phyloP scores from a whole-genome alignment of 129 eudicot species.

The Helianthus tuberosus region DNA sequence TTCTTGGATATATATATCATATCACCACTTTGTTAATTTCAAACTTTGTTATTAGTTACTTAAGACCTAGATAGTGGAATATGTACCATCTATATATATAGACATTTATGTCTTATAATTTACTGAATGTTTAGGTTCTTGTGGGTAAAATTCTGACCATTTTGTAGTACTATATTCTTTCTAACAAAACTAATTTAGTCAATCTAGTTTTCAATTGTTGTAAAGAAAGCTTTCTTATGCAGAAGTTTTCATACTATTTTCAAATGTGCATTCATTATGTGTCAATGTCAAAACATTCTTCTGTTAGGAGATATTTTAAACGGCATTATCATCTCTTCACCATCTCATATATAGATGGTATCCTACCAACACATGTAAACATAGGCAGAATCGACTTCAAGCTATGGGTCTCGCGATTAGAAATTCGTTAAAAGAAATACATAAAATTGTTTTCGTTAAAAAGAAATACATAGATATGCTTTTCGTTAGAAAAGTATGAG shows the following conservation, averaged over 20 bases:
- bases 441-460: no score
- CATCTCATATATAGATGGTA: not conserved
- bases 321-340: conserved; percentile 15
- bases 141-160: conserved; percentile 5
- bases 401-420: no score
- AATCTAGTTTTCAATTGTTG: conserved; percentile 34
- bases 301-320: not conserved
- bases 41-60: not conserved
- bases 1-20: not conserved
- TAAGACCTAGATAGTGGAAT: no score
- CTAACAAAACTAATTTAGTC: conserved; percentile 39
- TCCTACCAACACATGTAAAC: no score
- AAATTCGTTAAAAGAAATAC: no score
- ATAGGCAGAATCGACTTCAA: no score
- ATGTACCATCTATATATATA: no score
- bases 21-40: not conserved
- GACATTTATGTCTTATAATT: not conserved
- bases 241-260: conserved; percentile 27
- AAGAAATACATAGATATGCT: no score
- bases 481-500: no score
- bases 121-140: not conserved
- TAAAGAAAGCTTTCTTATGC: conserved; percentile 28
- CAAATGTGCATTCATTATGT: conserved; percentile 44
- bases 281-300: conserved; percentile 29
- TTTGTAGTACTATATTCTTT: conserved; percentile 5